These are phyloP conservation scores for Saururus chinensis DNA, from an alignment of 164 flowering plant species.

Conservation along the genomic window DNA sequence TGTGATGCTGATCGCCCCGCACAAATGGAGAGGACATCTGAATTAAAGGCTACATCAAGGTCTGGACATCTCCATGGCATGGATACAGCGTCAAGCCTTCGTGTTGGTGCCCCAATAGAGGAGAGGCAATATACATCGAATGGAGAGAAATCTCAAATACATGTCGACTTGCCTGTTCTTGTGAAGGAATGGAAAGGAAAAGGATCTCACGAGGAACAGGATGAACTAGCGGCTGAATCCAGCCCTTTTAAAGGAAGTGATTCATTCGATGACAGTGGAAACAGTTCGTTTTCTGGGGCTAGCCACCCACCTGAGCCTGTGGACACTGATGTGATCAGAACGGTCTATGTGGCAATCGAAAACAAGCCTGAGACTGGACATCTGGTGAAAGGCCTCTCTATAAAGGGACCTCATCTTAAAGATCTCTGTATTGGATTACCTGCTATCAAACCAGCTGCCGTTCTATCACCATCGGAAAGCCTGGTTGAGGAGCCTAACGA, in stretches of 20 bases:
- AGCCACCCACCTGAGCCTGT: slow-evolving; percentile 87
- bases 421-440: slow-evolving; percentile 44
- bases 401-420: slow-evolving; percentile 59
- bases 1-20: slow-evolving; percentile 23
- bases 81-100: slow-evolving; percentile 12
- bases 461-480: slow-evolving; percentile 49
- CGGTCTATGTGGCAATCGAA: slow-evolving; percentile 56
- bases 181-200: slow-evolving; percentile 48
- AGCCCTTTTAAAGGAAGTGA: slow-evolving; percentile 37
- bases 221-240: slow-evolving; percentile 33
- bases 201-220: slow-evolving; percentile 29
- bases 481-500: slow-evolving; percentile 53
- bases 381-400: slow-evolving; percentile 56
- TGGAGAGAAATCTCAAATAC: slow-evolving; percentile 15
- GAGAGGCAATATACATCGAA: slow-evolving; percentile 10
- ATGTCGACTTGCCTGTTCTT: slow-evolving; percentile 14
- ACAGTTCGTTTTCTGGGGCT: slow-evolving; percentile 59
- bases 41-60: slow-evolving; percentile 26
- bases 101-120: slow-evolving; percentile 11
- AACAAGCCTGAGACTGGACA: slow-evolving; percentile 46
- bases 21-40: slow-evolving; percentile 45
- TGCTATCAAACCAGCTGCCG: slow-evolving; percentile 28
- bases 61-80: slow-evolving; percentile 19
- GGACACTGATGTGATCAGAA: slow-evolving; percentile 56
- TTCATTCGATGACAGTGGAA: slow-evolving; percentile 47